Percentiles rank a stretch among this genome's conserved stretches.
These are phyloP conservation scores for Pseudocercospora eumusae DNA, from an alignment of 2,329 filamentous ascomycete species.

Conservation along the genomic window DNA sequence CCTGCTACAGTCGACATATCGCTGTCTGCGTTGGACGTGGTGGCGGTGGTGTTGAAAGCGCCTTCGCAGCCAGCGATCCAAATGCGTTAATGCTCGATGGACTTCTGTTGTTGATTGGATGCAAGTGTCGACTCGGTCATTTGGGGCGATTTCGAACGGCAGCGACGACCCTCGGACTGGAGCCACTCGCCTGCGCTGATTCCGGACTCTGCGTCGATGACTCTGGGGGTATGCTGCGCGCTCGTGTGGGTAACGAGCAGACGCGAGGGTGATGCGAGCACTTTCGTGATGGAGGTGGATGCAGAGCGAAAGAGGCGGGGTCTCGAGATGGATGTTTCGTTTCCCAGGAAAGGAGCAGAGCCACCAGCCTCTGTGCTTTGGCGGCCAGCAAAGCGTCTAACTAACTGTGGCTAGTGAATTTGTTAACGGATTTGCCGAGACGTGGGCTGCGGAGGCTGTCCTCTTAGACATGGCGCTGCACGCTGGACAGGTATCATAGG, in stretches of 20 bases:
- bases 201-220: background rate
- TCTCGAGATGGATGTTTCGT: background rate
- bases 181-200: background rate
- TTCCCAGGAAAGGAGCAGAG: background rate
- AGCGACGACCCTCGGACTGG: conserved; percentile 5
- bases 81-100: conserved; percentile 27
- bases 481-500: background rate
- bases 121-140: conserved; percentile 10
- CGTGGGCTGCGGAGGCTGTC: background rate
- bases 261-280: conserved; percentile 2
- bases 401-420: background rate
- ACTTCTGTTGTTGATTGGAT: conserved; percentile 19
- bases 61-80: conserved; percentile 31
- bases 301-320: background rate
- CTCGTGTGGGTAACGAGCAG: background rate
- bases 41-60: conserved; percentile 22
- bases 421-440: background rate
- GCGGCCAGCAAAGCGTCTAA: background rate
- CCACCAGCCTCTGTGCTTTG: background rate
- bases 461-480: background rate
- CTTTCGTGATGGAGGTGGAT: background rate
- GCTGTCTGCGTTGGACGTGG: conserved; percentile 12
- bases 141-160: conserved; percentile 1
- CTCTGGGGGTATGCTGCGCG: background rate
- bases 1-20: conserved; percentile 68